These are phyloP conservation scores for Amanita polypyramis DNA, from an alignment of 768 basidiomycete genomes.

Conservation along the genomic window DNA sequence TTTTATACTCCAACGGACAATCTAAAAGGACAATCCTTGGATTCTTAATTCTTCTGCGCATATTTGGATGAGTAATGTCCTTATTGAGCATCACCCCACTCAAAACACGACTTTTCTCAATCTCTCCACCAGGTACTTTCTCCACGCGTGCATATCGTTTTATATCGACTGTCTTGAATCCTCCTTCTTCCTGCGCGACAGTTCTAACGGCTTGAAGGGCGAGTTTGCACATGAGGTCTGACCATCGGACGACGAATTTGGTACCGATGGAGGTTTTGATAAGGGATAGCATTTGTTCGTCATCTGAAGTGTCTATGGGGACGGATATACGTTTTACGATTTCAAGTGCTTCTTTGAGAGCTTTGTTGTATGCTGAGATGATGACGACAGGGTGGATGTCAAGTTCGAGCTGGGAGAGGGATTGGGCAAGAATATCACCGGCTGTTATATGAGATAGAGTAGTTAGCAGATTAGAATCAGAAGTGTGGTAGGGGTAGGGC, in stretches of 20 bases:
- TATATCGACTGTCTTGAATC: conserved; percentile 87
- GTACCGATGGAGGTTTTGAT: conserved; percentile 99
- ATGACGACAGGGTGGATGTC: conserved; percentile 99
- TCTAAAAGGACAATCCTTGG: conserved; percentile 86
- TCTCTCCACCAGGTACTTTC: conserved; percentile 96
- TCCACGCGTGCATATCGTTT: conserved; percentile 97
- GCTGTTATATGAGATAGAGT: conserved; percentile 27
- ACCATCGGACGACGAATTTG: conserved; percentile 95
- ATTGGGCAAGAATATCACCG: conserved; percentile 95
- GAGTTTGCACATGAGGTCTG: conserved; percentile 93
- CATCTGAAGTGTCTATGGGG: conserved; percentile 79
- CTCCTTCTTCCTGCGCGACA: conserved; percentile 68
- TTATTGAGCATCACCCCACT: conserved; percentile 97
- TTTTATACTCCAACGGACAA: conserved; percentile 97
- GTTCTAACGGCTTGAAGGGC: conserved; percentile 88
- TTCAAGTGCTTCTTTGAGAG: conserved; percentile 82
- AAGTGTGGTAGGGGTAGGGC: conserved; percentile 11
- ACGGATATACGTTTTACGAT: conserved; percentile 83
- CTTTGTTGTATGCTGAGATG: conserved; percentile 96
- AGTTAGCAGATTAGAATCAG: neutral
- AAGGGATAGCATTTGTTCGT: conserved; percentile 87
- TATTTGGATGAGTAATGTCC: conserved; percentile 96
- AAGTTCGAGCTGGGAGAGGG: conserved; percentile 85
- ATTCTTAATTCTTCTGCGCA: conserved; percentile 84
- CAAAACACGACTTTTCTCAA: conserved; percentile 83